A percentile compares a stretch with the other conserved stretches of the same genome.
Evolutionary conservation across 176 grass and related monocot species (phyloP).

Genomic region (Avena insularis): DNA sequence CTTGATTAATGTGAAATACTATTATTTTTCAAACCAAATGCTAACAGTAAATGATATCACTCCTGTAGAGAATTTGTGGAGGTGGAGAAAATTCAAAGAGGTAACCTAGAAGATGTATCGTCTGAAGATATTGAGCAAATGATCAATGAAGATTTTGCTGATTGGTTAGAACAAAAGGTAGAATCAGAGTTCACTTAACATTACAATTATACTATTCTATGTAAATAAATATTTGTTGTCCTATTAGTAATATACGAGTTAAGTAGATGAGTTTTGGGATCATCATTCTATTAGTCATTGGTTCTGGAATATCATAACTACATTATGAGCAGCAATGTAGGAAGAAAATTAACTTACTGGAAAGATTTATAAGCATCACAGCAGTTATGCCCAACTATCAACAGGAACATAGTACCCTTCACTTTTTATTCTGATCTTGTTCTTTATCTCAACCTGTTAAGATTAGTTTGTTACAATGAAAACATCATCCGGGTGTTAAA

Average conservation of each 20-base stretch:
- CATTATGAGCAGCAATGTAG: not conserved
- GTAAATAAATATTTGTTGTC: not conserved
- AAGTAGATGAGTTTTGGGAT: not conserved
- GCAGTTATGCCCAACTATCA: too few species aligned
- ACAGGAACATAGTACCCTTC: too few species aligned
- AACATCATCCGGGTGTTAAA: too few species aligned
- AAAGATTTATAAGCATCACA: too few species aligned
- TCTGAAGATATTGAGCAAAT: not conserved
- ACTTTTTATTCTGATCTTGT: too few species aligned
- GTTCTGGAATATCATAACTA: not conserved
- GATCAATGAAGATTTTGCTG: not conserved
- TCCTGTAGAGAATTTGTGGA: not conserved
- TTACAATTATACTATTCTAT: not conserved
- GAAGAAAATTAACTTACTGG: too few species aligned
- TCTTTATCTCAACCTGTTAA: too few species aligned
- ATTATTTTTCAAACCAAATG: not conserved
- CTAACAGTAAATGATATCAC: not conserved
- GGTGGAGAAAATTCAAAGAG: not conserved
- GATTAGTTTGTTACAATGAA: too few species aligned
- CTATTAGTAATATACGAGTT: not conserved
- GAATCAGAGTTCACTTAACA: not conserved
- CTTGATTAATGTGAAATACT: not conserved
- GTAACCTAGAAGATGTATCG: not conserved
- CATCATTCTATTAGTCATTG: not conserved
- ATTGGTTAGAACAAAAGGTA: constrained; percentile 21